These are phyloP conservation scores for Teunomyces funiuensis DNA, from an alignment of 805 yeast genomes.

Conservation along the genomic window DNA sequence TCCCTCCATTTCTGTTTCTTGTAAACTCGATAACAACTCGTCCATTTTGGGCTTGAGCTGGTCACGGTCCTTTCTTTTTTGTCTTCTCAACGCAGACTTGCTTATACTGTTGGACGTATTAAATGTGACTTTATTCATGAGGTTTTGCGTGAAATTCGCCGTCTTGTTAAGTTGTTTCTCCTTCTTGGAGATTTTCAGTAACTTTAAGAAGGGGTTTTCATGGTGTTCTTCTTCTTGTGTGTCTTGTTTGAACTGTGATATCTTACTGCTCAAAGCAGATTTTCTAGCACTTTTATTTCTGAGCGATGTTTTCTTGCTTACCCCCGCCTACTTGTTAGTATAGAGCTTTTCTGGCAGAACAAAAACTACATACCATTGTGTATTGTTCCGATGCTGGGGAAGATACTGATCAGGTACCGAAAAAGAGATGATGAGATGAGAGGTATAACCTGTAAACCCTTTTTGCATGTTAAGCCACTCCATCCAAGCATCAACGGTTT, in stretches of 20 bases:
- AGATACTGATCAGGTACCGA: background rate
- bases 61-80: constrained; percentile 58
- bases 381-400: background rate
- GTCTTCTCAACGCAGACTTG: constrained; percentile 64
- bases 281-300: constrained; percentile 31
- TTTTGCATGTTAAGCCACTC: constrained; percentile 3
- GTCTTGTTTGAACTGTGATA: constrained; percentile 26
- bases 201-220: constrained; percentile 53
- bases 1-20: constrained; percentile 27
- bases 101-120: constrained; percentile 51
- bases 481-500: constrained; percentile 1
- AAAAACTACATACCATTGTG: constrained; percentile 7
- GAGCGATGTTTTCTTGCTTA: constrained; percentile 36
- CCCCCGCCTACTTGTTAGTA: constrained; percentile 24
- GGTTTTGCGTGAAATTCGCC: constrained; percentile 33
- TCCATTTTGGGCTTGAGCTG: constrained; percentile 66
- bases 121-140: constrained; percentile 27
- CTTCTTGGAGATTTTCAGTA: constrained; percentile 51
- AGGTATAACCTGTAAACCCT: background rate
- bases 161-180: constrained; percentile 47
- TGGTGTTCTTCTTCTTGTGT: constrained; percentile 13
- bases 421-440: constrained; percentile 3
- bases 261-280: constrained; percentile 23
- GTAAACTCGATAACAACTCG: constrained; percentile 57
- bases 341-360: background rate